A percentile compares a stretch with the other conserved stretches of the same genome.
phyloP scores from a whole-genome alignment of 2,329 filamentous ascomycete species.

The Cladosporium sp. region DNA sequence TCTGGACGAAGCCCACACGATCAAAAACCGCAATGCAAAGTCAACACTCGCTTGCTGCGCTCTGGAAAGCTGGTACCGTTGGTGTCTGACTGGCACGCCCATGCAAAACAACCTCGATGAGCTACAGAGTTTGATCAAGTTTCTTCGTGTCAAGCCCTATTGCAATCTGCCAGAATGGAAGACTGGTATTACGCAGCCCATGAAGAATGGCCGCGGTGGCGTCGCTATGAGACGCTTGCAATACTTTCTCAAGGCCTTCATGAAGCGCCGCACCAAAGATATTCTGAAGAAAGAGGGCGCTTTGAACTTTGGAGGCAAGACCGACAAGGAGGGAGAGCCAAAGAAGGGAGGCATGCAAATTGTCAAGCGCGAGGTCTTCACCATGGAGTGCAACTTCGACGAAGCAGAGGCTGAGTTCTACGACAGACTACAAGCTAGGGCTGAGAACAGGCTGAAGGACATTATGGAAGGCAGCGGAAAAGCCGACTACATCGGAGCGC shows the following conservation, averaged over 20 bases:
- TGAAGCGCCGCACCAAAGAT: conserved; percentile 98
- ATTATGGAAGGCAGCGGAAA: conserved; percentile 74
- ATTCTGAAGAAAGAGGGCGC: conserved; percentile 87
- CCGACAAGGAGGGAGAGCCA: conserved; percentile 47
- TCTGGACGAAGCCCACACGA: conserved; percentile 92
- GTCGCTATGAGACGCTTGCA: conserved; percentile 84
- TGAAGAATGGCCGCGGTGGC: conserved; percentile 85
- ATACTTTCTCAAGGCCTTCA: conserved; percentile 81
- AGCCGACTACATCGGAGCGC: conserved; percentile 86
- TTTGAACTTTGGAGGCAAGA: conserved; percentile 69
- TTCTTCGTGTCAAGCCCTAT: conserved; percentile 87
- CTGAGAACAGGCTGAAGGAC: conserved; percentile 77
- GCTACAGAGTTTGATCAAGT: conserved; percentile 86
- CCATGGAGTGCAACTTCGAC: conserved; percentile 71
- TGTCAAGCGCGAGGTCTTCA: conserved; percentile 82
- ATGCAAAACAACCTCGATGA: conserved; percentile 99
- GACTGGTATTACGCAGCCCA: conserved; percentile 79
- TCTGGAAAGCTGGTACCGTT: conserved; percentile 78
- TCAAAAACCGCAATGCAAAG: conserved; percentile 97
- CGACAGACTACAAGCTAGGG: conserved; percentile 72
- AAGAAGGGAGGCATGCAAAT: conserved; percentile 75
- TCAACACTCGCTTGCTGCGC: conserved; percentile 88
- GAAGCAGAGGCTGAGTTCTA: conserved; percentile 82
- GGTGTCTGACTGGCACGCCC: conserved; percentile 93
- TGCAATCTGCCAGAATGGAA: conserved; percentile 84